These are phyloP conservation scores for Nannizziopsis arthrosporioides DNA, from an alignment of 2,329 filamentous ascomycete species.

Conservation along the genomic window DNA sequence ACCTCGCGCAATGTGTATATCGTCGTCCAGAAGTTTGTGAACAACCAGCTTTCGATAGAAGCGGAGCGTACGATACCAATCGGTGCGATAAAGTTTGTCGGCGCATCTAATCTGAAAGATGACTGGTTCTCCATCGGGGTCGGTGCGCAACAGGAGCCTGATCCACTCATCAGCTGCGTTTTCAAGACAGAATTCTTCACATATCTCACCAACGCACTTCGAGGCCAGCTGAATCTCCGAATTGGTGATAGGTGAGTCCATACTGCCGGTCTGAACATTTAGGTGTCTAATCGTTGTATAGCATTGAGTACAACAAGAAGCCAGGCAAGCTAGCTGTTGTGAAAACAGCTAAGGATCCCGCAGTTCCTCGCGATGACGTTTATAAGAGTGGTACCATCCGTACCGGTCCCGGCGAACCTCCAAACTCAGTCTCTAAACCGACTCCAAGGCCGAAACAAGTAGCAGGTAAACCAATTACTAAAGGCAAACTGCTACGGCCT, in stretches of 20 bases:
- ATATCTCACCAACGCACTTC: constrained; percentile 69
- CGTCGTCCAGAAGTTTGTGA: constrained; percentile 69
- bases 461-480: constrained; percentile 79
- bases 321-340: constrained; percentile 81
- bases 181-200: constrained; percentile 98
- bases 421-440: constrained; percentile 69
- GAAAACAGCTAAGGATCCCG: constrained; percentile 81
- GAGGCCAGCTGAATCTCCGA: constrained; percentile 68
- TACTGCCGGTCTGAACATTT: background rate
- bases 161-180: constrained; percentile 84
- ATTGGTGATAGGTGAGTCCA: constrained; percentile 54
- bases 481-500: constrained; percentile 81
- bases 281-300: constrained; percentile 19
- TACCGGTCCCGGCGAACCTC: constrained; percentile 69
- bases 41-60: constrained; percentile 68
- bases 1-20: constrained; percentile 83
- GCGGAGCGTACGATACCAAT: constrained; percentile 73
- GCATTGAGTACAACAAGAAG: constrained; percentile 94
- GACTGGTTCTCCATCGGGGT: constrained; percentile 95
- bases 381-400: constrained; percentile 94
- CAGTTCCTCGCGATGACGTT: constrained; percentile 57
- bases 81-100: constrained; percentile 78
- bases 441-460: constrained; percentile 81
- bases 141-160: constrained; percentile 80
- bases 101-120: constrained; percentile 69